Evolutionary conservation across 129 eudicot species (phyloP).

Genomic region (Solidago caesia): DNA sequence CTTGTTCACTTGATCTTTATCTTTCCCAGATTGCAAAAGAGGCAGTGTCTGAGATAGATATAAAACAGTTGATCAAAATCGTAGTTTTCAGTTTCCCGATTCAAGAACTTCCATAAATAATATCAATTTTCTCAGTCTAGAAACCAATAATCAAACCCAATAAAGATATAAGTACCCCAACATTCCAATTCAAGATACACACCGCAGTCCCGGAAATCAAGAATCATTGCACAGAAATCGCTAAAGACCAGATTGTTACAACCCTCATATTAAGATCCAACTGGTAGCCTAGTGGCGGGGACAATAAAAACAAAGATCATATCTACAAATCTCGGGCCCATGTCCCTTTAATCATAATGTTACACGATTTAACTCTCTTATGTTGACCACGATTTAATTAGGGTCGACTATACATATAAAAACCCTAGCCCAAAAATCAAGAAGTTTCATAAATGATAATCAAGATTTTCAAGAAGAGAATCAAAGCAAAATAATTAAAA

Average conservation of each 20-base stretch:
- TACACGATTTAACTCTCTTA: no score
- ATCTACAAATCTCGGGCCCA: no score
- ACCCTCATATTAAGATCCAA: neutral
- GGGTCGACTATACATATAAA: neutral
- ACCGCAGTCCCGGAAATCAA: neutral
- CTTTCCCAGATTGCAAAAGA: constrained; percentile 45
- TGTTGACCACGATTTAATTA: no score
- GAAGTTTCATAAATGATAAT: neutral
- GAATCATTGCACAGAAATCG: neutral
- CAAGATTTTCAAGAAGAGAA: neutral
- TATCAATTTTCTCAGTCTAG: neutral
- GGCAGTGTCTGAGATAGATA: constrained; percentile 55
- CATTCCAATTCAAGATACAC: neutral
- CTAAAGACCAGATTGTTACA: neutral
- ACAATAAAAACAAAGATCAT: no score
- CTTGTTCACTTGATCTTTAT: constrained; percentile 59
- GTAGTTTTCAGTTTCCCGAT: neutral
- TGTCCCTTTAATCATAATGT: no score
- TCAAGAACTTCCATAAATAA: constrained; percentile 2
- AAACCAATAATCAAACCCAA: neutral
- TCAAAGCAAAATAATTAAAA: neutral
- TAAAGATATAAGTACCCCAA: neutral
- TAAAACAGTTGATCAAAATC: constrained; percentile 8
- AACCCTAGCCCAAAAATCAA: constrained; percentile 6
- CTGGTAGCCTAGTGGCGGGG: no score